phyloP scores from a whole-genome alignment of 2,329 filamentous ascomycete species.

The Arachnomyces sp. region DNA sequence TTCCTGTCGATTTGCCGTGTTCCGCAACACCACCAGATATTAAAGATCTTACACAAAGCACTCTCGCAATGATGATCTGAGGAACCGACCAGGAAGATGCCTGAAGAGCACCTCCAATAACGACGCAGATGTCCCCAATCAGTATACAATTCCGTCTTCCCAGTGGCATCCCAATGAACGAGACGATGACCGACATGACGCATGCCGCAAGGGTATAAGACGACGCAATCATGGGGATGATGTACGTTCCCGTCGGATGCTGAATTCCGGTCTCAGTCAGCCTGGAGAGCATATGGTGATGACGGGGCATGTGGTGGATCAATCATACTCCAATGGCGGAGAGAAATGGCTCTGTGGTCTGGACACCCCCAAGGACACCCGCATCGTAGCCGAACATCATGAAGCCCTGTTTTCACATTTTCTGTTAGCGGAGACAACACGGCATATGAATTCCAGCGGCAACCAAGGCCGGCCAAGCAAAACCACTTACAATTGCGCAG shows the following conservation, averaged over 20 bases:
- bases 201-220: conserved; percentile 15
- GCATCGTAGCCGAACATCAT: conserved; percentile 23
- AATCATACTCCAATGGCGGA: conserved; percentile 14
- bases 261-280: background rate
- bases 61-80: conserved; percentile 23
- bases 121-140: conserved; percentile 21
- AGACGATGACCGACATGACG: conserved; percentile 18
- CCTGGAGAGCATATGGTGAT: too few relatives aligned
- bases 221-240: conserved; percentile 18
- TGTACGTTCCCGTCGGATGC: conserved; percentile 12
- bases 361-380: conserved; percentile 18
- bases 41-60: conserved; percentile 10
- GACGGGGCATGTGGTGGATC: background rate
- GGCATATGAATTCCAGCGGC: too few relatives aligned
- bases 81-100: conserved; percentile 21
- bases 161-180: conserved; percentile 20
- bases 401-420: conserved; percentile 11
- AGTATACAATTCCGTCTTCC: conserved; percentile 10
- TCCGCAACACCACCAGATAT: too few relatives aligned
- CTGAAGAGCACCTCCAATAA: conserved; percentile 22
- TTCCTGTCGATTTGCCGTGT: too few relatives aligned
- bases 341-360: conserved; percentile 14
- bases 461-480: background rate
- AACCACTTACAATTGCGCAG: conserved; percentile 16
- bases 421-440: too few relatives aligned